phyloP scores from a whole-genome alignment of 768 basidiomycete genomes.

The Mycena venus region DNA sequence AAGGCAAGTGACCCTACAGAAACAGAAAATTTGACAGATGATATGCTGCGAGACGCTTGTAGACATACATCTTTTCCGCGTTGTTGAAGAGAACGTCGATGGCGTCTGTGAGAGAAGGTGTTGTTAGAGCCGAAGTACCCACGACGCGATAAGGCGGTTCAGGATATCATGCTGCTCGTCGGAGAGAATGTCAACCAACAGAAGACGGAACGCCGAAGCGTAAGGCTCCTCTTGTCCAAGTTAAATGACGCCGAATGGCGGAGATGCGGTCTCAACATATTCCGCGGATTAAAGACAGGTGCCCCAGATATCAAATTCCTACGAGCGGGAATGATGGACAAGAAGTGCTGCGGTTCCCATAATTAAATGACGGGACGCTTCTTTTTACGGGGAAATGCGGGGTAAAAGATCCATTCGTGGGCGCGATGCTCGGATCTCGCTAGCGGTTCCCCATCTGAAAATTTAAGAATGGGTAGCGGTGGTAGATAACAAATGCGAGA shows the following conservation, averaged over 20 bases:
- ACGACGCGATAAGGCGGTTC: constrained; percentile 7
- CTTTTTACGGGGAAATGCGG: constrained; percentile 35
- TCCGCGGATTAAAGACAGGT: constrained; percentile 19
- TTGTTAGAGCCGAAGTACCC: constrained; percentile 22
- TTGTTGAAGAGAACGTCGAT: constrained; percentile 6
- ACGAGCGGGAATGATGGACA: background rate
- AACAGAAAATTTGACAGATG: constrained; percentile 28
- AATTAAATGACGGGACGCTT: constrained; percentile 8
- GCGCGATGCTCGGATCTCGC: constrained; percentile 11
- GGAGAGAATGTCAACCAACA: background rate
- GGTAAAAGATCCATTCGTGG: constrained; percentile 25
- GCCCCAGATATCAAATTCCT: constrained; percentile 16
- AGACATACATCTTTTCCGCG: constrained; percentile 16
- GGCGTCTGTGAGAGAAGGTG: constrained; percentile 31
- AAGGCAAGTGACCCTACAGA: constrained; percentile 27
- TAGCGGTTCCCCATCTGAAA: background rate
- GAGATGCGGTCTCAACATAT: constrained; percentile 1
- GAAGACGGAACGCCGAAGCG: background rate
- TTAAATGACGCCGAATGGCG: constrained; percentile 11
- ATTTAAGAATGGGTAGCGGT: no score
- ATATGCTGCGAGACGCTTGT: constrained; percentile 17
- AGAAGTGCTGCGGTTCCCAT: constrained; percentile 21
- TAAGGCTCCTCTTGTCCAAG: background rate
- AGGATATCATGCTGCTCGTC: background rate
- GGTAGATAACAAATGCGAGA: background rate